These are phyloP conservation scores for Diphasiastrum complanatum DNA, from an alignment of 83 land plant species.

Conservation along the genomic window DNA sequence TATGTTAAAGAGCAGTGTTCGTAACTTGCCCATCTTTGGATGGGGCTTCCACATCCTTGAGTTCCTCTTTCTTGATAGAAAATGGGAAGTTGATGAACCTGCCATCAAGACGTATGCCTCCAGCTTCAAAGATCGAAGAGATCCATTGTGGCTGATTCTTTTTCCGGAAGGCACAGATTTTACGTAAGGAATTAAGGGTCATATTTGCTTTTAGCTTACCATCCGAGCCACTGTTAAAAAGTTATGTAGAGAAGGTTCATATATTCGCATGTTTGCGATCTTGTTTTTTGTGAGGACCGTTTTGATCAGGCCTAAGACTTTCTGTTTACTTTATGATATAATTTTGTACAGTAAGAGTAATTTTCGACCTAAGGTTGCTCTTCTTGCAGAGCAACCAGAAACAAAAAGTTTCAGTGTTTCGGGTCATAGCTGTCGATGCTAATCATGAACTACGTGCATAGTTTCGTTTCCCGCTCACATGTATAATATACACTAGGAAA, in stretches of 20 bases:
- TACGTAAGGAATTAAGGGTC: conserved; percentile 61
- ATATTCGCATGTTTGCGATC: neutral
- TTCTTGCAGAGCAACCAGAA: no score
- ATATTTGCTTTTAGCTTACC: conserved; percentile 1
- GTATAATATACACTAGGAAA: no score
- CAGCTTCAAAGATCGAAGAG: conserved; percentile 50
- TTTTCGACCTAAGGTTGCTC: no score
- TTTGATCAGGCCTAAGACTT: neutral
- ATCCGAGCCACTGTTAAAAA: neutral
- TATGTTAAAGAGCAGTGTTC: conserved; percentile 81
- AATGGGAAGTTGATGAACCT: conserved; percentile 75
- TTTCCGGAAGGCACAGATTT: conserved; percentile 98
- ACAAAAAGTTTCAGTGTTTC: no score
- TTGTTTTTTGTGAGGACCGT: neutral
- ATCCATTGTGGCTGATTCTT: conserved; percentile 81
- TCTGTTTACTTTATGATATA: neutral
- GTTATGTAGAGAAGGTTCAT: neutral
- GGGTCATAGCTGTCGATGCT: no score
- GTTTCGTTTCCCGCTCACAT: no score
- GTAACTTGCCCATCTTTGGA: conserved; percentile 86
- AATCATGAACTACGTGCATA: no score
- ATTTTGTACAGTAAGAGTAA: no score
- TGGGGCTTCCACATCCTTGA: conserved; percentile 87
- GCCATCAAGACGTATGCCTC: conserved; percentile 52
- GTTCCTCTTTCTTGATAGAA: conserved; percentile 80